These are phyloP conservation scores for Aspergillus calidoustus DNA, from an alignment of 2,329 filamentous ascomycete genomes.

Conservation along the genomic window DNA sequence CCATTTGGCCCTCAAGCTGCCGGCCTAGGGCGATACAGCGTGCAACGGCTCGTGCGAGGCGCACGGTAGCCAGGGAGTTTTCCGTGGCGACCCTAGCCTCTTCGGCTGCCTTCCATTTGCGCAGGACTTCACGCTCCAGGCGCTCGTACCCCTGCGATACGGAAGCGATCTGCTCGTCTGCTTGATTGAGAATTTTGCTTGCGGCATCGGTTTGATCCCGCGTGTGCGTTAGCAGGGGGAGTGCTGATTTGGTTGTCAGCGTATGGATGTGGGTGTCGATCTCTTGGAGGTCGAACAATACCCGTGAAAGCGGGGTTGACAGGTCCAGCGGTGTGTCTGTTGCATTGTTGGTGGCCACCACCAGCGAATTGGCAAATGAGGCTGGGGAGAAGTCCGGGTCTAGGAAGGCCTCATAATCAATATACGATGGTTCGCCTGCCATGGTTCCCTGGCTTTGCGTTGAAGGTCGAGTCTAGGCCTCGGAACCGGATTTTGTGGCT, in stretches of 20 bases:
- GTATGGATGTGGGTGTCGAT: constrained; percentile 94
- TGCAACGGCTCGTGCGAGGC: constrained; percentile 74
- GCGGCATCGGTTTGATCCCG: constrained; percentile 74
- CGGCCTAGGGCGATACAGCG: constrained; percentile 80
- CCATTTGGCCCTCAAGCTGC: constrained; percentile 84
- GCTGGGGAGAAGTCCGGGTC: constrained; percentile 79
- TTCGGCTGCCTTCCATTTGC: constrained; percentile 83
- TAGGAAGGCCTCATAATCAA: constrained; percentile 93
- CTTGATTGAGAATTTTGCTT: constrained; percentile 70
- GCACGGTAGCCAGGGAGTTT: constrained; percentile 78
- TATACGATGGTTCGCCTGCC: constrained; percentile 70
- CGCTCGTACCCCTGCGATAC: constrained; percentile 85
- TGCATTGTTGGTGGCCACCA: constrained; percentile 88
- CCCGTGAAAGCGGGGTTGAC: constrained; percentile 87
- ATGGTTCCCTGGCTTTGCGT: constrained; percentile 26
- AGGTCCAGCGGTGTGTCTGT: constrained; percentile 90
- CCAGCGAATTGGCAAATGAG: constrained; percentile 84
- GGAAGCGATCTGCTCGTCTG: constrained; percentile 78
- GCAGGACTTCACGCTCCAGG: constrained; percentile 82
- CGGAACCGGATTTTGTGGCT: neutral
- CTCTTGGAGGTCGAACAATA: constrained; percentile 95
- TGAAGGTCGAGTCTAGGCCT: neutral
- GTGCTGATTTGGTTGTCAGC: constrained; percentile 80
- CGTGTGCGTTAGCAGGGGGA: constrained; percentile 80
- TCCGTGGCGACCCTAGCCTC: constrained; percentile 78